Base-by-base conservation (phyloP, 1,284 basidiomycete genomes). In the Sanghuangporus weigelae region DNA sequence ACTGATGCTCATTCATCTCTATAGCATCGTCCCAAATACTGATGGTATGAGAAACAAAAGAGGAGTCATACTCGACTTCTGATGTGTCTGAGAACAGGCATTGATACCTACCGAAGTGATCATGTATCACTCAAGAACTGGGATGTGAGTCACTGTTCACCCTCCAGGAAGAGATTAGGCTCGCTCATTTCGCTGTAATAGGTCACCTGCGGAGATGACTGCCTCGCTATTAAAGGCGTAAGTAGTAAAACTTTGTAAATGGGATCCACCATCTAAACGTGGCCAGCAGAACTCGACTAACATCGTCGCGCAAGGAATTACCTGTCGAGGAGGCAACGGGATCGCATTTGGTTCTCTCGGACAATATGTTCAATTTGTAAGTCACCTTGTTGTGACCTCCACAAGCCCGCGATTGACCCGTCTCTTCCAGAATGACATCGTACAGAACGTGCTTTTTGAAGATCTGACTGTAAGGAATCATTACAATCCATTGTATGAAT, bases 21-120 rank as follows among this genome's bases (percentile, higher is more conserved):
- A 26, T 57, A 85, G 83, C 68, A 80, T 84, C 67, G 83, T 87
- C 0, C 84, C 82, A 58, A 88, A 89, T 70, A 88, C 85, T 3
- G 84, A 86, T 73, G 84, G 84, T 80, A 46, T 56, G 70, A 60
- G 23, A 19, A 12, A 11, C 19, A n/a, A n/a, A 12, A 71, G 14
- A 54, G 12, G 56, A 54, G 50, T 67, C 42, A 21, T 14, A 31
- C 23, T 38, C 48, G 48, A 12, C 14, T 23, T 7, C 26, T 23
- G 38, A 31, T 11, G 6, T 38, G 16, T 36, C 31, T 38, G 36
- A n/a, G 3, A 36, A 16, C 66, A 84, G 82, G 83, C 1, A 84
- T 85, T 64, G 78, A 88, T 69, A 87, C 84, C 0, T 89, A 83
- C 70, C 76, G 83, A 48, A 82, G 81, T 59, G 76, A 84, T 67